These are phyloP conservation scores for Tubosaeta sp. DNA, from an alignment of 768 basidiomycete genomes.

Conservation along the genomic window DNA sequence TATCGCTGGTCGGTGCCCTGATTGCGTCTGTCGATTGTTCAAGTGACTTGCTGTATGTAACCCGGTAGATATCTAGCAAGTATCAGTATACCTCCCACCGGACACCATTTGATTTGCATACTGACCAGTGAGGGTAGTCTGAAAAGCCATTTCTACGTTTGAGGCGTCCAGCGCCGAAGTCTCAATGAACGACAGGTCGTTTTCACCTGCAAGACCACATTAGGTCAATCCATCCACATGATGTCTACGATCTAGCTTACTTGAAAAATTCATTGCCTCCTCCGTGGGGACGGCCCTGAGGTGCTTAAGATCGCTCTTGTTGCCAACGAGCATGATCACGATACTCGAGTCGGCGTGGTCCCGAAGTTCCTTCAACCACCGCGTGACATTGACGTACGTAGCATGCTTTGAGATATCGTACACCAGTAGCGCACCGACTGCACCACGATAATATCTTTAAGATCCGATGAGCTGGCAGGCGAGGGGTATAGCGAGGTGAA, in stretches of 20 bases:
- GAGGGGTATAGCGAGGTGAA: neutral
- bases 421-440: conserved; percentile 87
- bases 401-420: conserved; percentile 94
- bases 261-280: conserved; percentile 88
- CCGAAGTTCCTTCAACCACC: conserved; percentile 96
- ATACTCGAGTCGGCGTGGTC: conserved; percentile 94
- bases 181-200: conserved; percentile 92
- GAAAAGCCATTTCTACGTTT: conserved; percentile 97
- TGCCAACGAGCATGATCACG: conserved; percentile 94
- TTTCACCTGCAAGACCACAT: conserved; percentile 58
- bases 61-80: conserved; percentile 86
- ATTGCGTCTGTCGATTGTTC: conserved; percentile 77
- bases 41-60: conserved; percentile 93
- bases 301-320: conserved; percentile 99
- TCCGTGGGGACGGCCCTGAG: conserved; percentile 94
- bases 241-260: conserved; percentile 43
- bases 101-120: too few relatives aligned
- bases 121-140: conserved; percentile 86
- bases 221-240: neutral
- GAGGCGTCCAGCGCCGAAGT: conserved; percentile 99
- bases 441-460: conserved; percentile 92
- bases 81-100: neutral
- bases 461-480: neutral
- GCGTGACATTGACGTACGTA: conserved; percentile 89
- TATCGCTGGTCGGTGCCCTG: conserved; percentile 77